Percentiles rank a stretch among this genome's conserved stretches.
phyloP scores from a whole-genome alignment of 75 land plant species.

The Azolla pinnata region DNA sequence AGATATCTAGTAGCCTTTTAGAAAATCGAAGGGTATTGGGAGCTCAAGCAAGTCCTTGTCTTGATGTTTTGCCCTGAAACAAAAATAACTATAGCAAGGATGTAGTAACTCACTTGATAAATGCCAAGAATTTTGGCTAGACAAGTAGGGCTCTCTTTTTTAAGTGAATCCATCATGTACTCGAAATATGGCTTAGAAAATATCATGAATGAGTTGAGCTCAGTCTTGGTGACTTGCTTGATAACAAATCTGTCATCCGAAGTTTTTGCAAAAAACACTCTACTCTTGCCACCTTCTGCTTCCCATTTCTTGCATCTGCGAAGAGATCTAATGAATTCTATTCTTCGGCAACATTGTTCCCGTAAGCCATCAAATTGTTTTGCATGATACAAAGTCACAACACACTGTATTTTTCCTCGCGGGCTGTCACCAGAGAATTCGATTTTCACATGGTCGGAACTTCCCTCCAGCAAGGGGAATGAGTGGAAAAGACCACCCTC shows the following conservation, averaged over 20 bases:
- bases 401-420: conserved; percentile 50
- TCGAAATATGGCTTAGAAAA: conserved; percentile 85
- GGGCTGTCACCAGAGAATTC: conserved; percentile 48
- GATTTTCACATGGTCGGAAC: conserved; percentile 38
- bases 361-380: conserved; percentile 76
- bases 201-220: conserved; percentile 72
- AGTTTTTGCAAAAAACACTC: conserved; percentile 91
- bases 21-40: too few species aligned
- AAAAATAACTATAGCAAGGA: background rate
- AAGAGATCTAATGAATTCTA: conserved; percentile 64
- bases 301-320: conserved; percentile 87
- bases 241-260: conserved; percentile 84
- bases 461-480: conserved; percentile 10
- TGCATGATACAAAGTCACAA: conserved; percentile 76
- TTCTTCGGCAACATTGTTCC: conserved; percentile 68
- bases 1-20: too few species aligned
- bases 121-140: conserved; percentile 90
- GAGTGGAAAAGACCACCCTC: background rate
- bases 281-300: conserved; percentile 96
- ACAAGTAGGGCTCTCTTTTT: conserved; percentile 80
- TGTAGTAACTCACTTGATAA: conserved; percentile 48
- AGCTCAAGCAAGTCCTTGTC: too few species aligned
- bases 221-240: conserved; percentile 86
- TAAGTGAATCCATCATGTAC: conserved; percentile 53
- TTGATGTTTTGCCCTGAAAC: background rate